Percentiles rank a stretch among this genome's conserved stretches.
phyloP scores from a whole-genome alignment of 2,329 filamentous ascomycete genomes.

The Exophiala viscosa region DNA sequence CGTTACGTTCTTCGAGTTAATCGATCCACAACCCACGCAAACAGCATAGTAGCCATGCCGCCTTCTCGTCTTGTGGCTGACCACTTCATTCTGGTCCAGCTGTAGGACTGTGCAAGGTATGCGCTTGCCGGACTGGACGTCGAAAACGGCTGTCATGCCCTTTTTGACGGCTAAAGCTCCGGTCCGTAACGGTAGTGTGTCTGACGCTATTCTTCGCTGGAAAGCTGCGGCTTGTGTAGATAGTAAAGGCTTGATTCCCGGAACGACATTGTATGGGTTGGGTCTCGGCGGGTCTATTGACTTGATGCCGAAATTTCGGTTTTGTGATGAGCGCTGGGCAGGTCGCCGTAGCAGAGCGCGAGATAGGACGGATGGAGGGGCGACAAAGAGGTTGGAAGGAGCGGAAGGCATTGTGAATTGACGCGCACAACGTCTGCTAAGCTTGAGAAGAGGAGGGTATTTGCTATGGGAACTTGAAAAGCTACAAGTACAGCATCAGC shows the following conservation, averaged over 20 bases:
- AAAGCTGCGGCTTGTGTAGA: constrained; percentile 58
- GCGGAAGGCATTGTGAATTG: constrained; percentile 22
- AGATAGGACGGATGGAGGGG: constrained; percentile 28
- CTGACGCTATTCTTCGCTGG: constrained; percentile 48
- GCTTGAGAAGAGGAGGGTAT: no score
- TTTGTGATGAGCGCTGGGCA: constrained; percentile 20
- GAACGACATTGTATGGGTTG: constrained; percentile 53
- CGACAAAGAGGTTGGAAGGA: constrained; percentile 16
- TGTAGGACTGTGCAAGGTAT: constrained; percentile 89
- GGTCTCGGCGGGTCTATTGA: constrained; percentile 53
- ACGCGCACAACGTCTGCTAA: constrained; percentile 9
- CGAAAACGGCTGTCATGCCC: constrained; percentile 91
- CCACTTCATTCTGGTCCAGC: constrained; percentile 85
- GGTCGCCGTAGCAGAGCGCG: constrained; percentile 25
- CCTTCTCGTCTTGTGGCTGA: constrained; percentile 76
- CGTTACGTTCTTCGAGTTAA: constrained; percentile 71
- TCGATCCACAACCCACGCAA: constrained; percentile 76
- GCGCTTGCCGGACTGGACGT: constrained; percentile 68
- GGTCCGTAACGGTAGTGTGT: constrained; percentile 63
- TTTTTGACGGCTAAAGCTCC: constrained; percentile 86
- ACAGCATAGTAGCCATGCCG: constrained; percentile 91
- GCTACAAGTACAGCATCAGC: no score
- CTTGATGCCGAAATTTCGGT: constrained; percentile 51
- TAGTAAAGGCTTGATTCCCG: constrained; percentile 47
- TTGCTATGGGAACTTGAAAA: no score